Evolutionary conservation across 257 asterid species (phyloP).

Genomic region (Pogostemon cablin): DNA sequence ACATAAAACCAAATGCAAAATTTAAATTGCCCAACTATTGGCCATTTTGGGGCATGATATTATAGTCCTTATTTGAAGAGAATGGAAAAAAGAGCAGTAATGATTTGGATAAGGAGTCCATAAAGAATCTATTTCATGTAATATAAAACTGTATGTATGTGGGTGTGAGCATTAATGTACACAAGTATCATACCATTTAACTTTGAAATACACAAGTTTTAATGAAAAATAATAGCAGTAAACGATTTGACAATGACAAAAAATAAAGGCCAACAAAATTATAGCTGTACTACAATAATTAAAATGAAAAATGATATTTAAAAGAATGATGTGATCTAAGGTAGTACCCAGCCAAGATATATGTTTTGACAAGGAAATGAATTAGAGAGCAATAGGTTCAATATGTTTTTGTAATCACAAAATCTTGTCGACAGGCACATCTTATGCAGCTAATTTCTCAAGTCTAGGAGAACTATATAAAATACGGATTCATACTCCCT

Average conservation of each 20-base stretch:
- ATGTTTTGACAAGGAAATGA: no score
- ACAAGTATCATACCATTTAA: neutral
- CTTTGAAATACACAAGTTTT: constrained; percentile 6
- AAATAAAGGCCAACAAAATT: neutral
- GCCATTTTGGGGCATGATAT: constrained; percentile 6
- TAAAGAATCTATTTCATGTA: neutral
- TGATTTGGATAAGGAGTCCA: neutral
- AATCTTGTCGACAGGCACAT: neutral
- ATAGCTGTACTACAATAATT: no score
- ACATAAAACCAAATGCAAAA: constrained; percentile 21
- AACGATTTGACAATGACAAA: neutral
- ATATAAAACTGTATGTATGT: neutral
- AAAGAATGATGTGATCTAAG: no score
- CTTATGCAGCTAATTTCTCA: neutral
- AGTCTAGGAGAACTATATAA: neutral
- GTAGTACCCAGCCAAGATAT: no score
- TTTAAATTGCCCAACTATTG: neutral
- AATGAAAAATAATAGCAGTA: constrained; percentile 14
- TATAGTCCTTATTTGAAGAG: neutral
- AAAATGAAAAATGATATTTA: no score
- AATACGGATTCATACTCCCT: neutral
- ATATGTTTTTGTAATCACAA: neutral
- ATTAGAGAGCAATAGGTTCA: no score
- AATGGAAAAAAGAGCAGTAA: neutral
- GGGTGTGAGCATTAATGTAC: neutral